These are phyloP conservation scores for Suillus placidus DNA, from an alignment of 768 basidiomycete species.

Conservation along the genomic window DNA sequence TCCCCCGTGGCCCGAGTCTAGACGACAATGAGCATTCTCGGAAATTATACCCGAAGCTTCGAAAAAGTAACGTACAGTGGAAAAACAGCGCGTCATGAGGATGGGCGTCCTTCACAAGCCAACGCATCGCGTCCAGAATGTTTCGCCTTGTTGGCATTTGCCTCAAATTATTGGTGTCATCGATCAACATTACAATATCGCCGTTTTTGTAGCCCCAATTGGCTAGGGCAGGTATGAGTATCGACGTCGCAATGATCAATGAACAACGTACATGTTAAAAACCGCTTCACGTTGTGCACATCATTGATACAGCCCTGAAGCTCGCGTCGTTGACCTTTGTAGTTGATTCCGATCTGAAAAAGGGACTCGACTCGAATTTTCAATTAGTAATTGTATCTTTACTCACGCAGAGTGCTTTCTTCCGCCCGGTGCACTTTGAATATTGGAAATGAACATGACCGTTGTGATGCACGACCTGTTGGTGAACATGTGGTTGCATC, in stretches of 20 bases:
- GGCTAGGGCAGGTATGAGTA: conserved; percentile 24
- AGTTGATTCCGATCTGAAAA: conserved; percentile 77
- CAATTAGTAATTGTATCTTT: neutral
- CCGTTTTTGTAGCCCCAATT: conserved; percentile 51
- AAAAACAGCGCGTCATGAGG: conserved; percentile 78
- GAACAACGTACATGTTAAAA: conserved; percentile 57
- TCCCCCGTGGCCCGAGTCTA: conserved; percentile 96
- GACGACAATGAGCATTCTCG: neutral
- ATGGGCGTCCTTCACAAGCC: conserved; percentile 70
- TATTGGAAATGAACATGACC: conserved; percentile 41
- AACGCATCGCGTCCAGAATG: conserved; percentile 60
- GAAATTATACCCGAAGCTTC: neutral
- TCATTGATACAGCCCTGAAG: conserved; percentile 85
- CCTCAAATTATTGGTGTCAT: conserved; percentile 45
- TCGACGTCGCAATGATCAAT: neutral
- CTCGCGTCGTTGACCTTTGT: conserved; percentile 61
- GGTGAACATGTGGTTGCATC: conserved; percentile 12
- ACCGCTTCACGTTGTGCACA: conserved; percentile 66
- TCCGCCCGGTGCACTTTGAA: conserved; percentile 51
- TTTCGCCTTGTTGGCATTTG: conserved; percentile 55
- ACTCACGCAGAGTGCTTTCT: conserved; percentile 53
- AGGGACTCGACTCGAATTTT: neutral
- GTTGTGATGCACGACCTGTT: conserved; percentile 4
- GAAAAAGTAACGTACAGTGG: conserved; percentile 52
- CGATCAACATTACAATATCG: conserved; percentile 60